A percentile compares a stretch with the other conserved stretches of the same genome.
phyloP scores from a whole-genome alignment of 139 green algal species.

The Nannochloris sp. region DNA sequence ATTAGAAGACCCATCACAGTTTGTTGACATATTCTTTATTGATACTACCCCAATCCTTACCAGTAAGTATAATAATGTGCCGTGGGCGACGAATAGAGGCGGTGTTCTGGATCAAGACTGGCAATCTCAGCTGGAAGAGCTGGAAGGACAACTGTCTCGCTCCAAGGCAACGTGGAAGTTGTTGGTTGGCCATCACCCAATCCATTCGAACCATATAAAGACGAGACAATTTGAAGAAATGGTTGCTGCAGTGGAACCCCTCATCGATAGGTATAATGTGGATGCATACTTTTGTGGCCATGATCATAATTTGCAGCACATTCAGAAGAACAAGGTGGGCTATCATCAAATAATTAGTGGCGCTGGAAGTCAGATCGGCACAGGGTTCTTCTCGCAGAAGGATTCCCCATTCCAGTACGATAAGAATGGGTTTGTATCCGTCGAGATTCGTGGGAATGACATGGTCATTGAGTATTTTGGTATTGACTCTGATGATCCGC shows the following conservation, averaged over 20 bases:
- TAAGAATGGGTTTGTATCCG: slow-evolving; percentile 15
- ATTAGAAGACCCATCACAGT: slow-evolving; percentile 6
- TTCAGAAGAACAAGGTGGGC: slow-evolving; percentile 8
- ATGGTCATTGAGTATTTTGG: slow-evolving; percentile 18
- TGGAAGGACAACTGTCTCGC: slow-evolving; percentile 27
- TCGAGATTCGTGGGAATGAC: neutral
- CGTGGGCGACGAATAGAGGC: slow-evolving; percentile 34
- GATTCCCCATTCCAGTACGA: slow-evolving; percentile 18
- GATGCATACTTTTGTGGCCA: slow-evolving; percentile 51
- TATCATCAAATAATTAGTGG: slow-evolving; percentile 18
- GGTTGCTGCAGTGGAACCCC: slow-evolving; percentile 27
- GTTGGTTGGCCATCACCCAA: slow-evolving; percentile 62
- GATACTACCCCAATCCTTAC: slow-evolving; percentile 54
- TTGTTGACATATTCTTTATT: slow-evolving; percentile 56
- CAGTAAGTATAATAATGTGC: slow-evolving; percentile 24
- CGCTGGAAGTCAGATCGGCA: slow-evolving; percentile 6
- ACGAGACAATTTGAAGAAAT: slow-evolving; percentile 34
- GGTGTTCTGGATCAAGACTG: slow-evolving; percentile 42
- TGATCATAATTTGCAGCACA: slow-evolving; percentile 63
- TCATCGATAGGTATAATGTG: slow-evolving; percentile 36
- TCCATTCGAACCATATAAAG: slow-evolving; percentile 9
- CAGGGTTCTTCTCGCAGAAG: slow-evolving; percentile 8
- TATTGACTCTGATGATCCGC: slow-evolving; percentile 8
- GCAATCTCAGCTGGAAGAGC: slow-evolving; percentile 25
- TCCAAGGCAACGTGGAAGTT: slow-evolving; percentile 50